Base-by-base conservation (phyloP, 2,329 filamentous ascomycete species). In the Calonectria henricotiae region DNA sequence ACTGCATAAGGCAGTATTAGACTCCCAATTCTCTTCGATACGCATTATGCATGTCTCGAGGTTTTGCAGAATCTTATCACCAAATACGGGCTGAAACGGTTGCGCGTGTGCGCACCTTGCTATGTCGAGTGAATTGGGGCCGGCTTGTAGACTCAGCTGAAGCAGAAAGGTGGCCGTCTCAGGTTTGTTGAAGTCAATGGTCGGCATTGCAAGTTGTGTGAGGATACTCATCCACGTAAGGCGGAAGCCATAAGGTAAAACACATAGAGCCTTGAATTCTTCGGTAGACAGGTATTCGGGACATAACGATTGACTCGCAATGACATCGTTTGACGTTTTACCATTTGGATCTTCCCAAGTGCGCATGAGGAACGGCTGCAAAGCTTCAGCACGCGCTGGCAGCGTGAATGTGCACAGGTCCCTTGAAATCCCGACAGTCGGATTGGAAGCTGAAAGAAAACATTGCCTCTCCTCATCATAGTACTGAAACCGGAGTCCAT, bases 241-340 rank as follows among this genome's bases (percentile, higher is more conserved):
- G 0, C 55, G 46, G 27, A 73, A 61, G 1, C 78, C 76, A 1
- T 67, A 73, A 0, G 69, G 73, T 0, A 79, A 20, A 1, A 35
- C 37, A 30, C 63, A 55, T 6, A 78, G 11, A 1, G 85, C 81
- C 62, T 88, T 86, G 75, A 85, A 91, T 64, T 92, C 89, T 0
- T 86, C 84, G 0, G 89, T 68, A 0, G 85, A 82, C 66, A 92
- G 80, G 25, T 84, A 74, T 0, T 67, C 12, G 0, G 90, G 88
- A 60, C 89, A 90, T 0, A 77, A 62, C 0, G 73, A 79, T 67
- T 89, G 87, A 1, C 75, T 78, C 0, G 89, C 84, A 13, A 92
- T 83, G 0, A 88, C 85, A 0, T 82, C 73, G 67, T 93, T 93
- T 0, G 87, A 81, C 0, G 72, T 71, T 23, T 70, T 23, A 0